Evolutionary conservation across 495 filamentous ascomycete genomes (phyloP).

Genomic region (Trichoderma virens): DNA sequence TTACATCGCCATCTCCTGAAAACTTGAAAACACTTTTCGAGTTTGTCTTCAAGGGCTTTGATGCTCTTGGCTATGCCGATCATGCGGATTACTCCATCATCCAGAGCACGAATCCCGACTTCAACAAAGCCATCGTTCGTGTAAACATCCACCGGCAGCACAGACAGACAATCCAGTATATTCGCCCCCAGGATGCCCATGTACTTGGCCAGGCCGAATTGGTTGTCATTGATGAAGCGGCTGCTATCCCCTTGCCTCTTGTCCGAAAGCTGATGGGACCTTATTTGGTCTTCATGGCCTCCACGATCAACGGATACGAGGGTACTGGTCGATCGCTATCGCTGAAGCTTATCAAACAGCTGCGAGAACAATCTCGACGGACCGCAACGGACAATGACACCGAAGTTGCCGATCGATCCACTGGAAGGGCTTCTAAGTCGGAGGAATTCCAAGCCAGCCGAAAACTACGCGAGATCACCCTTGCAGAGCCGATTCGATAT

Average conservation of each 20-base stretch:
- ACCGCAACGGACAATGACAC: constrained; percentile 44
- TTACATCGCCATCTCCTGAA: constrained; percentile 95
- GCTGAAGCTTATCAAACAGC: constrained; percentile 93
- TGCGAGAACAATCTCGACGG: constrained; percentile 79
- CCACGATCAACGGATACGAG: constrained; percentile 98
- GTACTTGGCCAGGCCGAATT: constrained; percentile 93
- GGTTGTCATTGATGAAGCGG: constrained; percentile 95
- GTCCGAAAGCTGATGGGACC: constrained; percentile 93
- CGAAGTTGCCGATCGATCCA: constrained; percentile 64
- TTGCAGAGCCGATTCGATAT: constrained; percentile 92
- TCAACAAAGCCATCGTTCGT: constrained; percentile 96
- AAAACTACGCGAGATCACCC: constrained; percentile 84
- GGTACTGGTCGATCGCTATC: constrained; percentile 93
- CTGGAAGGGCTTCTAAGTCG: constrained; percentile 58
- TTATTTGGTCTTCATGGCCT: constrained; percentile 99
- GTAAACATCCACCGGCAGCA: constrained; percentile 95
- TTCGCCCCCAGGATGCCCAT: constrained; percentile 91
- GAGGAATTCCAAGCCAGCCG: constrained; percentile 58
- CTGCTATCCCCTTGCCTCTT: constrained; percentile 88
- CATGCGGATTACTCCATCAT: constrained; percentile 97
- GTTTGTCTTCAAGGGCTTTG: constrained; percentile 97
- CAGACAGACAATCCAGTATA: constrained; percentile 97
- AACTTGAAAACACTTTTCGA: constrained; percentile 98
- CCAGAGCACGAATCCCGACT: constrained; percentile 95
- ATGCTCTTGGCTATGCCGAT: constrained; percentile 85